Conservation (phyloP, 495 filamentous ascomycete genomes). For the Mytilinidion resinicola region DNA sequence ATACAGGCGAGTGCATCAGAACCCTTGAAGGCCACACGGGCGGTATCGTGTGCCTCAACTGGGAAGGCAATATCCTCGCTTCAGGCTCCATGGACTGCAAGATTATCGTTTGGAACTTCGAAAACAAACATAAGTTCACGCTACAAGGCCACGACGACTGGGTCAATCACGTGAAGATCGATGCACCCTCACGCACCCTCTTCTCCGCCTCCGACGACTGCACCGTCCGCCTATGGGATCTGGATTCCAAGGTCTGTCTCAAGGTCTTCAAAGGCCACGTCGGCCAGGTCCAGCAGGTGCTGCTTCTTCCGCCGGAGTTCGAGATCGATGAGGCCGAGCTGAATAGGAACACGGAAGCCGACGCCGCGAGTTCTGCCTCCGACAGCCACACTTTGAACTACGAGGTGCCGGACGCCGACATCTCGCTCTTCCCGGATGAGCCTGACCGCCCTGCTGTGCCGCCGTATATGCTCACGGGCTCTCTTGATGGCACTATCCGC, state of each 20-base stretch:
- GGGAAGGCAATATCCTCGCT: conserved; percentile 72
- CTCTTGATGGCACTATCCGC: conserved; percentile 83
- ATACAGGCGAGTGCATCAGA: conserved; percentile 79
- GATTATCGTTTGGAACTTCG: conserved; percentile 91
- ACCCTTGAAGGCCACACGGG: conserved; percentile 72
- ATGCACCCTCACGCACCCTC: conserved; percentile 71
- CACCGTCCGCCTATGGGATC: conserved; percentile 86
- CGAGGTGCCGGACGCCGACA: neutral
- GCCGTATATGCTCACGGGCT: conserved; percentile 84
- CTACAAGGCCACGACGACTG: conserved; percentile 84
- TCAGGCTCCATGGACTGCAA: conserved; percentile 84
- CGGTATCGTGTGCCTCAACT: conserved; percentile 81
- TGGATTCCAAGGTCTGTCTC: conserved; percentile 73
- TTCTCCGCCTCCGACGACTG: conserved; percentile 92
- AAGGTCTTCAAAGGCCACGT: conserved; percentile 76
- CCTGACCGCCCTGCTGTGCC: conserved; percentile 64
- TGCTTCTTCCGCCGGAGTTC: conserved; percentile 74
- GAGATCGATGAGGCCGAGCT: conserved; percentile 68
- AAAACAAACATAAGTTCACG: conserved; percentile 67
- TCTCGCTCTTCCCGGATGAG: conserved; percentile 43
- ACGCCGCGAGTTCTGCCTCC: conserved; percentile 10
- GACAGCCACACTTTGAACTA: neutral
- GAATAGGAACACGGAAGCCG: conserved; percentile 35
- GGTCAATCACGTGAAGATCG: conserved; percentile 88
- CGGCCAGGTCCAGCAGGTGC: conserved; percentile 87